These are phyloP conservation scores for Eimeria sp. DNA, from an alignment of 169 alveolate genomes.

Conservation along the genomic window DNA sequence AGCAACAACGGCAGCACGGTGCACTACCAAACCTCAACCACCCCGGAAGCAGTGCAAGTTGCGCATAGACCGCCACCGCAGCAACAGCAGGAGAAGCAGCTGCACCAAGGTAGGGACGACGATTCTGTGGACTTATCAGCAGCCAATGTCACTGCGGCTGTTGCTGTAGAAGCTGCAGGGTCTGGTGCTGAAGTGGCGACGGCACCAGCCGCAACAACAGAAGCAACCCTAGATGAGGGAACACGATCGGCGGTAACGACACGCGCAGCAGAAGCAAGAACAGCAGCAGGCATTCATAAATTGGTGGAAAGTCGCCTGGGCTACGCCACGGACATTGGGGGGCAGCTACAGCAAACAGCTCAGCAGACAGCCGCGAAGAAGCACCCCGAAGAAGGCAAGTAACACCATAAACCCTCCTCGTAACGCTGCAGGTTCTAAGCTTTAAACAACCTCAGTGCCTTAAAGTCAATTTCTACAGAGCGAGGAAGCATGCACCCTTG, in stretches of 20 bases:
- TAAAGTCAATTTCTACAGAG: neutral
- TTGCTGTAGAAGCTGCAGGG: neutral
- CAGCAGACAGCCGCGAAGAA: conserved; percentile 57
- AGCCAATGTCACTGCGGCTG: neutral
- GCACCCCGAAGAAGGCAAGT: conserved; percentile 61
- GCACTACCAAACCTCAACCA: conserved; percentile 66
- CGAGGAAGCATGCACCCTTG: neutral
- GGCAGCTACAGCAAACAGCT: conserved; percentile 42
- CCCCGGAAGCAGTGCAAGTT: conserved; percentile 49
- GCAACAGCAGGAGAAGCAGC: conserved; percentile 36
- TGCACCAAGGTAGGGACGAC: conserved; percentile 1
- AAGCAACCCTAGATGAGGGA: neutral
- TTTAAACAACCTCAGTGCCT: neutral
- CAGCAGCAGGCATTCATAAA: neutral
- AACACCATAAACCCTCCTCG: neutral
- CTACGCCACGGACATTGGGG: conserved; percentile 45
- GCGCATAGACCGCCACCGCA: conserved; percentile 27
- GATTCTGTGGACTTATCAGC: neutral
- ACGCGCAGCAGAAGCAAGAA: neutral
- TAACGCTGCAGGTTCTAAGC: neutral
- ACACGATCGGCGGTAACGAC: conserved; percentile 4
- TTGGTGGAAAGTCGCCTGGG: conserved; percentile 7
- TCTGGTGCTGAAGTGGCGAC: neutral
- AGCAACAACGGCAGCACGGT: neutral
- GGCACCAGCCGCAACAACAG: neutral